These are phyloP conservation scores for Suillus subalutaceus DNA, from an alignment of 768 basidiomycete species.

Conservation along the genomic window DNA sequence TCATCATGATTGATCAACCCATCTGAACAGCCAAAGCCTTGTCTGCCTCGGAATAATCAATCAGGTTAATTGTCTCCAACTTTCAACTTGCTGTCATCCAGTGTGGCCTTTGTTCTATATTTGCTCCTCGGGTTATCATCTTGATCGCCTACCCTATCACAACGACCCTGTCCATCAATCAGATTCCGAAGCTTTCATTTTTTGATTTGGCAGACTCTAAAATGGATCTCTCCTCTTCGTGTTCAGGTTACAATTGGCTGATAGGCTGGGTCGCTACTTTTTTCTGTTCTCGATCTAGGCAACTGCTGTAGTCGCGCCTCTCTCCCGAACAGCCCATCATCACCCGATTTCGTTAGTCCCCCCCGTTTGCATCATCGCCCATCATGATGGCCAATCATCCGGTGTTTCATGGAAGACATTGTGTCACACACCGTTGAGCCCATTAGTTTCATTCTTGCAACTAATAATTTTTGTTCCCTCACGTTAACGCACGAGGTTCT, in stretches of 20 bases:
- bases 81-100: constrained; percentile 16
- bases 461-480: neutral
- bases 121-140: constrained; percentile 29
- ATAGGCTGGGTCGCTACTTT: constrained; percentile 10
- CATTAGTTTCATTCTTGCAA: neutral
- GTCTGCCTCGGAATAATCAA: constrained; percentile 17
- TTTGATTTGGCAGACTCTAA: constrained; percentile 26
- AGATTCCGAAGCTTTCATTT: constrained; percentile 30
- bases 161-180: constrained; percentile 37
- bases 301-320: constrained; percentile 1
- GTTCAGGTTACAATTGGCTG: constrained; percentile 12
- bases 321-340: neutral
- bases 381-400: constrained; percentile 7
- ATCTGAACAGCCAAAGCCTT: neutral
- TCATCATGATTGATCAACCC: constrained; percentile 6
- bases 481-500: neutral
- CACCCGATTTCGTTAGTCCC: neutral
- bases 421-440: too few species aligned
- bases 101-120: constrained; percentile 23
- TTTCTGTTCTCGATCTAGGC: too few species aligned
- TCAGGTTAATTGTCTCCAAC: constrained; percentile 23
- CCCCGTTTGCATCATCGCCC: neutral
- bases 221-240: constrained; percentile 27
- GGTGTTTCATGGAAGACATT: neutral
- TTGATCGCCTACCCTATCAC: constrained; percentile 42